These are phyloP conservation scores for Alternaria burnsii DNA, from an alignment of 2,329 filamentous ascomycete genomes.

Conservation along the genomic window DNA sequence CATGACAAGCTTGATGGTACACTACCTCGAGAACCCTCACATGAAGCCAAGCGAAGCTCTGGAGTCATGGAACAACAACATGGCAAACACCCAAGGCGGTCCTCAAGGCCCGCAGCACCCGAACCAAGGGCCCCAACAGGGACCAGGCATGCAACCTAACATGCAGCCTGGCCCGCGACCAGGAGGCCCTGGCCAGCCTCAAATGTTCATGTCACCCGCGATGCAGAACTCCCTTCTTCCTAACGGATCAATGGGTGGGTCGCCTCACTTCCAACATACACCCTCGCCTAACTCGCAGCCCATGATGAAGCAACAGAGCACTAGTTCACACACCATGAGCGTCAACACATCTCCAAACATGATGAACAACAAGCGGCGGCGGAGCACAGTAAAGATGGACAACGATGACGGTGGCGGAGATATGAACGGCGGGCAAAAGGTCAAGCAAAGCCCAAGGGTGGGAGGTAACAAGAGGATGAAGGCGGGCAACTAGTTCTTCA, in stretches of 20 bases:
- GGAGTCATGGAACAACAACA: constrained; percentile 59
- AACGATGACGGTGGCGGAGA: constrained; percentile 59
- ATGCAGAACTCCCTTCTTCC: constrained; percentile 63
- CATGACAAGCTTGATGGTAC: constrained; percentile 69
- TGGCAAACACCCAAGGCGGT: constrained; percentile 43
- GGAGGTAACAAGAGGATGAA: constrained; percentile 52
- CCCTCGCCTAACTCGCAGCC: constrained; percentile 57
- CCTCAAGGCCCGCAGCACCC: constrained; percentile 12
- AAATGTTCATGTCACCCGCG: constrained; percentile 65
- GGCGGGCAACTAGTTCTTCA: constrained; percentile 29
- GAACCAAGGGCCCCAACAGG: constrained; percentile 34
- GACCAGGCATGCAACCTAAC: constrained; percentile 41
- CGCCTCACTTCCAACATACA: constrained; percentile 57
- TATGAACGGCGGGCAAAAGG: constrained; percentile 53
- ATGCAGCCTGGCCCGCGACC: constrained; percentile 46
- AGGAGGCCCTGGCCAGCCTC: constrained; percentile 42
- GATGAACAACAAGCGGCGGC: constrained; percentile 66
- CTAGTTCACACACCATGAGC: constrained; percentile 63
- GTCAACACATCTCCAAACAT: constrained; percentile 71
- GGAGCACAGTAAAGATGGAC: constrained; percentile 69
- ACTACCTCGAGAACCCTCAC: constrained; percentile 62
- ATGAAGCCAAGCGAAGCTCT: constrained; percentile 65
- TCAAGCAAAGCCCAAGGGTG: constrained; percentile 61
- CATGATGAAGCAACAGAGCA: constrained; percentile 67
- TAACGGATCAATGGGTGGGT: constrained; percentile 60